Evolutionary conservation across 306 rosid species (phyloP), one percentile per base, ranked within the genome.

Genomic region (Casuarina equisetifolia): DNA sequence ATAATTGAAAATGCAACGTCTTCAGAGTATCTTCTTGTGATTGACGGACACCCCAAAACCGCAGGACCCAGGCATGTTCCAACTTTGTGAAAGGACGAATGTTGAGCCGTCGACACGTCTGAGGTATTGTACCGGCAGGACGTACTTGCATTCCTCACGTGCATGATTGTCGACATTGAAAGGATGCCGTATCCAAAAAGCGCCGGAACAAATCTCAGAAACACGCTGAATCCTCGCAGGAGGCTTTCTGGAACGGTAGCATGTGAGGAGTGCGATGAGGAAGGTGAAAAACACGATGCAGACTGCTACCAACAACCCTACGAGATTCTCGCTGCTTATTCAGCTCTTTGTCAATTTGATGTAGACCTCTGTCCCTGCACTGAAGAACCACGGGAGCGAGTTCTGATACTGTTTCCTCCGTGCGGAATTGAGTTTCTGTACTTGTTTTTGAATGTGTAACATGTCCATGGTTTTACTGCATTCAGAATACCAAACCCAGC

Each of bases 101-200:
- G 42, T 17, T 55, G 64, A 58, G 20, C 4, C 55, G n/a, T 3
- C 43, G 76, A 83, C 85, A 79, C 58, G 49, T 32, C 12, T 16
- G 8, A 45, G 32, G 32, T 25, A 25, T 25, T 25, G 10, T 8
- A 55, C 5, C 15, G 7, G 9, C 36, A 45, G 45, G 25, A 36
- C 9, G 20, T 52, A 32, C 36, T 0, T 39, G 4, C 20, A 10
- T 72, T 81, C 67, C 36, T 80, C 25, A 61, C 74, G 57, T 79
- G 79, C 75, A 77, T 87, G 81, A 87, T 85, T 72, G 77, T 73
- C 66, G 62, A 69, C 75, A 66, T 70, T 79, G 78, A 83, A 59
- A 62, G 52, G n/a, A 20, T 15, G 69, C 38, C 69, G 25, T 59
- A 64, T 75, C 70, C 81, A 54, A 46, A 81, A 76, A 73, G 13